phyloP scores from a whole-genome alignment of 345 rosid species.

The Arabis hirsuta region DNA sequence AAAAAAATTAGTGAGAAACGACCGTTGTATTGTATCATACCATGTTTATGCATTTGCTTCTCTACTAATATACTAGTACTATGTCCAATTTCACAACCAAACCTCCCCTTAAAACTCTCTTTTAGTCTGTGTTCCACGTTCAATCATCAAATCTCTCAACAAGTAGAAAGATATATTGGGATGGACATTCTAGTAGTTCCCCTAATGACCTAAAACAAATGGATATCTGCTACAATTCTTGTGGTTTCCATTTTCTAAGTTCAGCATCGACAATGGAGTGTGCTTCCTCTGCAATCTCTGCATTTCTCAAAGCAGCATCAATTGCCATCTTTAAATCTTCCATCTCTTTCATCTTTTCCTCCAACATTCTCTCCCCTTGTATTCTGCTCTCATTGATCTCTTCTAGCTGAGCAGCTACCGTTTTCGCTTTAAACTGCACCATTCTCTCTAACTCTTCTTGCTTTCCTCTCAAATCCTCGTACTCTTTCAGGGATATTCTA shows the following conservation, averaged over 20 bases:
- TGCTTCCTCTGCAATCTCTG: conserved; percentile 74
- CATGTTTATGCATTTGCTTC: not conserved
- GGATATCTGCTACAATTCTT: conserved; percentile 33
- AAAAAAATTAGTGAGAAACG: not conserved
- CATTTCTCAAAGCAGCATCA: conserved; percentile 68
- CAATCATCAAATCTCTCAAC: conserved; percentile 25
- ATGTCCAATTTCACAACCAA: conserved; percentile 18
- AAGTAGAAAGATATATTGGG: not conserved
- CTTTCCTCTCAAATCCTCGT: conserved; percentile 57
- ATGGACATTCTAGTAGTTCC: conserved; percentile 37
- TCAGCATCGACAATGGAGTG: conserved; percentile 64
- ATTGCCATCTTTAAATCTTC: conserved; percentile 65
- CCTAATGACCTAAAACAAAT: conserved; percentile 37
- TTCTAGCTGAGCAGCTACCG: conserved; percentile 55
- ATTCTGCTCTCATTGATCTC: conserved; percentile 50
- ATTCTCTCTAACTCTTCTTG: conserved; percentile 53
- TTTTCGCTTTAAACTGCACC: conserved; percentile 60
- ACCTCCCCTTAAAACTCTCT: not conserved
- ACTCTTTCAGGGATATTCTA: conserved; percentile 58
- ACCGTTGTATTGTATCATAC: not conserved
- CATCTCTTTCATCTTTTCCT: conserved; percentile 57
- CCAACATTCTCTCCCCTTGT: conserved; percentile 54
- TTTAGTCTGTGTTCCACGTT: conserved; percentile 20
- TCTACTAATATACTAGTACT: not conserved
- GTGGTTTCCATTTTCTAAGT: conserved; percentile 63